Base-by-base conservation (phyloP, 495 filamentous ascomycete species). In the Aspergillus egyptiacus region DNA sequence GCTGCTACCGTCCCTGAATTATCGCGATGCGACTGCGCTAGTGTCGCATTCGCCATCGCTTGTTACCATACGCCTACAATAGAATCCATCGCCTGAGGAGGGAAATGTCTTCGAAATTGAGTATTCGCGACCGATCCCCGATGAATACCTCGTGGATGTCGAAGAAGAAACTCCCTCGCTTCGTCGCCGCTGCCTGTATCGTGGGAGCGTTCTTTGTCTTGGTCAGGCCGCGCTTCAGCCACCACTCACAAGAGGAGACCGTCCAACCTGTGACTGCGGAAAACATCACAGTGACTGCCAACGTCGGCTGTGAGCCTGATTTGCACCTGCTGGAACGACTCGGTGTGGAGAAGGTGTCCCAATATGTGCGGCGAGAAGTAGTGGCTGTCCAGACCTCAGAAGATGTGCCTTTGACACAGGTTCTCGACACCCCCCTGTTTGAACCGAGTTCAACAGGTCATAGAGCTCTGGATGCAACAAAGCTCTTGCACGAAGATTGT, bases 301-400 rank as follows among this genome's bases (percentile, higher is more conserved):
- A 59, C 18, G 54, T 70, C 27, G 33, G 49, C 25, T 74, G 71
- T 49, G 58, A 69, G 32, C 54, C 62, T 11, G 67, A 74, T 39
- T 18, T 55, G 23, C 58, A 62, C 5, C 44, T 61, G 25, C 50
- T 74, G 34, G 27, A 48, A 13, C 57, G 55, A 15, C 57, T 72
- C 14, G 45, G 63, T 11, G 50, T 74, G 22, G 34, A 41, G 14
- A 66, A 64, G 42, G 30, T 72, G 19, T 56, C 59, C 38, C 53
- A 67, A 23, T 77, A 72, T 35, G 64, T 62, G 43, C 69, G 71
- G 6, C 71, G 72, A 3, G 71, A 74, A 50, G 62, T 77, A 9
- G 49, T 70, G 1, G 59, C 63, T 20, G 40, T 57, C 15, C 46
- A 59, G 28, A 60, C 68, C 13, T 14, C 66, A 9, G 46, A 53